A percentile compares a stretch with the other conserved stretches of the same genome.
phyloP scores from a whole-genome alignment of 345 rosid species.

The Citrus mangshanensis region DNA sequence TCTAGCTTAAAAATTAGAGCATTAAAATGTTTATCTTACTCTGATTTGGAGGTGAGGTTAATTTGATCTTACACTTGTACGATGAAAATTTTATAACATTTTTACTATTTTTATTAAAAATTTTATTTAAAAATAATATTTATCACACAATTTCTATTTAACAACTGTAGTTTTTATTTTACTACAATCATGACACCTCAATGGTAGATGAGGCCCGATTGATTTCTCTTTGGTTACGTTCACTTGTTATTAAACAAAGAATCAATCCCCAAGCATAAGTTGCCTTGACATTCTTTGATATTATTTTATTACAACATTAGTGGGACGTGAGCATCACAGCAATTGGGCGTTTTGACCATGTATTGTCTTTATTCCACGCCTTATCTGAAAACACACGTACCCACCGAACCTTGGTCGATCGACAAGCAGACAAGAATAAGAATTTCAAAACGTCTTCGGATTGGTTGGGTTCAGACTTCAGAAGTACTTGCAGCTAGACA shows the following conservation, averaged over 20 bases:
- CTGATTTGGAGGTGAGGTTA: fast-evolving
- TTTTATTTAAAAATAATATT: no score
- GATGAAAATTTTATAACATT: no score
- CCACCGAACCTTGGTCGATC: neutral
- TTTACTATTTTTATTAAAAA: no score
- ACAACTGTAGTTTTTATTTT: no score
- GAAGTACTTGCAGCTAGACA: neutral
- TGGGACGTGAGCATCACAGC: neutral
- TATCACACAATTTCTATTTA: no score
- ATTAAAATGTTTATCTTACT: no score
- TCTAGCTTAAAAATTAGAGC: fast-evolving
- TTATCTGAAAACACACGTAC: neutral
- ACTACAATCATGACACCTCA: no score
- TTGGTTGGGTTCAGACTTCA: neutral
- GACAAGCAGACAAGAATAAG: neutral
- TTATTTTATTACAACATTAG: neutral
- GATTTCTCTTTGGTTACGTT: neutral
- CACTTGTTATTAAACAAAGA: conserved; percentile 17
- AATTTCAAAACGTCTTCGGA: neutral
- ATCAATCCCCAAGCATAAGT: neutral
- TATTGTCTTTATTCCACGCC: neutral
- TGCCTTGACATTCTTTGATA: neutral
- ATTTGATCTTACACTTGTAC: fast-evolving
- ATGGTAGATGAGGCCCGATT: fast-evolving
- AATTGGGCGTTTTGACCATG: neutral